A percentile compares a stretch with the other conserved stretches of the same genome.
Evolutionary conservation across 257 asterid genomes (phyloP).

Genomic region (Jacaranda copaia): DNA sequence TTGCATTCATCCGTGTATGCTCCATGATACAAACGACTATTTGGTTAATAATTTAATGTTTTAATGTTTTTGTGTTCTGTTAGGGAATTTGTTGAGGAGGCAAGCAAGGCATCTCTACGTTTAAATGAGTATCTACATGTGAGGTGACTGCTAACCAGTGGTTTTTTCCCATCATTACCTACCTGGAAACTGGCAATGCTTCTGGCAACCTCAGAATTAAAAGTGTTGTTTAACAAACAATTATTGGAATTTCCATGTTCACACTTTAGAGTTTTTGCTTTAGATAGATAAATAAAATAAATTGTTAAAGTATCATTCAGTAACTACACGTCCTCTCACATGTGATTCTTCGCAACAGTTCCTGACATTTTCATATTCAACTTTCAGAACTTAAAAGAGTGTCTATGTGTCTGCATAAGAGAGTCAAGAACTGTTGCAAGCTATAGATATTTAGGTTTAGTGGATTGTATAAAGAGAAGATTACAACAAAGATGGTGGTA

Average conservation of each 20-base stretch:
- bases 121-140: slow-evolving; percentile 89
- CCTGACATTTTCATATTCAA: background rate
- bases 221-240: background rate
- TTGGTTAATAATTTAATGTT: slow-evolving; percentile 12
- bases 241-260: background rate
- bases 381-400: slow-evolving; percentile 16
- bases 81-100: slow-evolving; percentile 87
- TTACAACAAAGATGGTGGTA: slow-evolving; percentile 15
- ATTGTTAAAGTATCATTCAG: background rate
- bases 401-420: background rate
- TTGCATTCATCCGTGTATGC: slow-evolving; percentile 10
- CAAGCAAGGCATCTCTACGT: slow-evolving; percentile 86
- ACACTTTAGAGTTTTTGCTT: background rate
- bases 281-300: slow-evolving; percentile 7
- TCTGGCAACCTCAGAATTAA: background rate
- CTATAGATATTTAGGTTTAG: background rate
- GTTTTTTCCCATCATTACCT: slow-evolving; percentile 33
- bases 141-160: slow-evolving; percentile 66
- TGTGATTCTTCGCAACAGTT: slow-evolving; percentile 4
- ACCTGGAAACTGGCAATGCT: slow-evolving; percentile 15
- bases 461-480: background rate
- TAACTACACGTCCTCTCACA: background rate
- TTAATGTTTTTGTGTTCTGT: slow-evolving; percentile 12
- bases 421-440: slow-evolving; percentile 15
- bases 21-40: slow-evolving; percentile 11